A percentile compares a stretch with the other conserved stretches of the same genome.
Conservation (phyloP, 2,329 filamentous ascomycete species). For the Monilinia fructicola region DNA sequence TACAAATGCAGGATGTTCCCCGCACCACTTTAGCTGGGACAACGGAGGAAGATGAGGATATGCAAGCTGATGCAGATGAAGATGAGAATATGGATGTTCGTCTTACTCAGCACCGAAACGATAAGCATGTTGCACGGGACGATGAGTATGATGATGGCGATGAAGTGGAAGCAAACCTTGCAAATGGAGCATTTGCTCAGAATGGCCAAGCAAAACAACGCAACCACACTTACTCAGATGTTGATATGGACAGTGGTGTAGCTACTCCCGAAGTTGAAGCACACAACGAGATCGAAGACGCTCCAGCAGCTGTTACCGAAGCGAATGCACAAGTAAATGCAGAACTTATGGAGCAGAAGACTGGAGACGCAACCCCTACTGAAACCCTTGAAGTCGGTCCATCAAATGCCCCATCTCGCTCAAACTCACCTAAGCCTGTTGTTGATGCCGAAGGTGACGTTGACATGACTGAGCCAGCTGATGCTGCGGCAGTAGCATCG, state of each 20-base stretch:
- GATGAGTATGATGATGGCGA: slow-evolving; percentile 87
- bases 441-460: slow-evolving; percentile 40
- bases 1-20: slow-evolving; percentile 81
- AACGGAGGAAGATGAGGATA: slow-evolving; percentile 66
- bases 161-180: slow-evolving; percentile 75
- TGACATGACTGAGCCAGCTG: slow-evolving; percentile 37
- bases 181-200: slow-evolving; percentile 63
- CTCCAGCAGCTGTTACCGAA: slow-evolving; percentile 33
- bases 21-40: slow-evolving; percentile 61
- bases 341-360: slow-evolving; percentile 38
- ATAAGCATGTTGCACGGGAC: slow-evolving; percentile 72
- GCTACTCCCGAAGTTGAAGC: slow-evolving; percentile 43
- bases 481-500: slow-evolving; percentile 19
- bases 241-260: slow-evolving; percentile 53
- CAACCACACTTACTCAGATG: slow-evolving; percentile 56
- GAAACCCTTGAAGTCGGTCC: slow-evolving; percentile 32
- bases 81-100: slow-evolving; percentile 84
- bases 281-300: slow-evolving; percentile 33
- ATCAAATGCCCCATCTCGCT: slow-evolving; percentile 38
- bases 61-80: slow-evolving; percentile 70
- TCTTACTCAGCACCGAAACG: slow-evolving; percentile 77
- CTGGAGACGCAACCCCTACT: slow-evolving; percentile 27
- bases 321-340: slow-evolving; percentile 40
- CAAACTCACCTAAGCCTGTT: slow-evolving; percentile 33
- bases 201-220: slow-evolving; percentile 52